Percentiles rank a stretch among this genome's conserved stretches.
phyloP scores from a whole-genome alignment of 1,139 yeast genomes.

The Candida frijolesensis region DNA sequence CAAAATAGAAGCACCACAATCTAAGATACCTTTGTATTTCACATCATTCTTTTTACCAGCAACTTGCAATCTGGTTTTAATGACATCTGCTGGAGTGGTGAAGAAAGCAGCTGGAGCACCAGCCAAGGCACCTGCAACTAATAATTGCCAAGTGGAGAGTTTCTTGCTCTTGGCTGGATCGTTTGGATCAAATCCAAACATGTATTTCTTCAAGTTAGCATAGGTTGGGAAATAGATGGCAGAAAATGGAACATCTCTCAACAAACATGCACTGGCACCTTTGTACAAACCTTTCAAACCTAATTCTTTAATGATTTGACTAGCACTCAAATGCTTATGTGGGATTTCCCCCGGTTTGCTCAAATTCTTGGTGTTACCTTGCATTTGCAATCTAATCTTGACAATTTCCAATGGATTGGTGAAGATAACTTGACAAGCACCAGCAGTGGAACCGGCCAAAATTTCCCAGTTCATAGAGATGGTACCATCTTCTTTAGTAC shows the following conservation, averaged over 20 bases:
- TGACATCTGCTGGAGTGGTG: slow-evolving; percentile 96
- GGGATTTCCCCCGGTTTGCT: slow-evolving; percentile 48
- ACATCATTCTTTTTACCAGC: slow-evolving; percentile 80
- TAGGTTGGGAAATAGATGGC: slow-evolving; percentile 98
- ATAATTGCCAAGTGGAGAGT: slow-evolving; percentile 79
- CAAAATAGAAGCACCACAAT: slow-evolving; percentile 74
- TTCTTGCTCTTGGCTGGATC: slow-evolving; percentile 47
- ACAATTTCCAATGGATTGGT: slow-evolving; percentile 97
- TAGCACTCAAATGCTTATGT: slow-evolving; percentile 56
- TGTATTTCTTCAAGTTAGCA: slow-evolving; percentile 83
- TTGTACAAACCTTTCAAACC: slow-evolving; percentile 87
- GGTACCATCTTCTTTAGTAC: slow-evolving; percentile 56
- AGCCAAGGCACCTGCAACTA: slow-evolving; percentile 89
- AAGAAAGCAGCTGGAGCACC: slow-evolving; percentile 98
- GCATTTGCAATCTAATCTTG: slow-evolving; percentile 92
- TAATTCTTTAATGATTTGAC: slow-evolving; percentile 72
- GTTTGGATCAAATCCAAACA: slow-evolving; percentile 82
- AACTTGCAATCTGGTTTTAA: slow-evolving; percentile 91
- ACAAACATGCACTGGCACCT: slow-evolving; percentile 89
- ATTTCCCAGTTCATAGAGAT: slow-evolving; percentile 76
- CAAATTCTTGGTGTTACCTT: slow-evolving; percentile 63
- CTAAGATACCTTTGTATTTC: slow-evolving; percentile 71
- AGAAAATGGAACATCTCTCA: slow-evolving; percentile 95
- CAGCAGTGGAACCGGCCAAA: slow-evolving; percentile 90
- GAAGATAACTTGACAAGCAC: slow-evolving; percentile 94